Evolutionary conservation across 768 basidiomycete species (phyloP), one percentile per base, ranked within the genome.

Genomic region (Amanita molliuscula): DNA sequence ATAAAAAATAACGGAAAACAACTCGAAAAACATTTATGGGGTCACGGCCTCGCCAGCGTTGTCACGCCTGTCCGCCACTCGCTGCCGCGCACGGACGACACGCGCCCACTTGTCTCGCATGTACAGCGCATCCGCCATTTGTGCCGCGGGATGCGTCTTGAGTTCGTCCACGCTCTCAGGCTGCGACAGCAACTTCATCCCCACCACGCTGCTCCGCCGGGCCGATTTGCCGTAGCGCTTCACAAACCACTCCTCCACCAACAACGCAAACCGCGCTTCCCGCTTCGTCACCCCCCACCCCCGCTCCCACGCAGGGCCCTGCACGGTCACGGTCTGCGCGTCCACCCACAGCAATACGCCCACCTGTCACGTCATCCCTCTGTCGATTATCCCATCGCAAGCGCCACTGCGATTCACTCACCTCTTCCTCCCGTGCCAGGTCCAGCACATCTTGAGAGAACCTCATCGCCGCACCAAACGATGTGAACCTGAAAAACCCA

Each of bases 241-340:
- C 34, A 28, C 23, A 46, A 45, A 42, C 18, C 37, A 7, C 37
- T 21, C 8, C 28, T 52, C 51, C 9, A 52, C 44, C 8, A 45
- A 28, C n/a, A 18, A 18, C 33, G 44, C 51, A 29, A 52, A 52
- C 16, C 43, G 25, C 18, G 43, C 51, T 7, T 47, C 43, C 18
- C 20, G 38, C 11, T 5, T 29, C 18, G 10, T 38, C 5, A 41
- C 16, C 26, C n/a, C 18, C 10, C n/a, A 11, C 4, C 10, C 15
- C 8, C 20, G 15, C n/a, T 10, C 28, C 29, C 34, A 21, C 16
- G 41, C 21, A 0, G 18, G 7, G 13, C 40, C 41, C 23, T 50
- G 49, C 29, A 43, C 49, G 1, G 49, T 44, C 16, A 50, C 41
- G 1, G 49, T 44, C 6, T 18, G 41, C 18, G 25, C 38, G 28